A percentile compares a stretch with the other conserved stretches of the same genome.
Conservation (phyloP, 192 early-diverging fungal species). For the Coemansia sp. region DNA sequence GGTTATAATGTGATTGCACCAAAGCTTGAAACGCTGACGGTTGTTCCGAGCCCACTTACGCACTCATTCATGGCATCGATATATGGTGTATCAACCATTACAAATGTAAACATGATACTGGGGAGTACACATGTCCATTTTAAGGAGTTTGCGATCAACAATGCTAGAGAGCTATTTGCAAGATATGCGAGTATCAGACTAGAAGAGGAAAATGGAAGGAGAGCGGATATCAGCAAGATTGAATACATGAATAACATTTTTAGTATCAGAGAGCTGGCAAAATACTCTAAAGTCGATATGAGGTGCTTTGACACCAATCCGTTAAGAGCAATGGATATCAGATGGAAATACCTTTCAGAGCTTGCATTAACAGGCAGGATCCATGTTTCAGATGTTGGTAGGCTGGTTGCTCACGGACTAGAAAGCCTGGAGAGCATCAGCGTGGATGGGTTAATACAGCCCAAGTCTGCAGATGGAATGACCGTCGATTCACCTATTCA, state of each 20-base stretch:
- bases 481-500: too few relatives aligned
- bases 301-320: background rate
- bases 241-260: background rate
- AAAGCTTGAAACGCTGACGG: background rate
- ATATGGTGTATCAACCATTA: background rate
- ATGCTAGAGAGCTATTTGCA: background rate
- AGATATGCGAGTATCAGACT: background rate
- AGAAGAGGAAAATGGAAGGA: background rate
- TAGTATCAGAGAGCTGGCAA: background rate
- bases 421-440: too few relatives aligned
- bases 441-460: too few relatives aligned
- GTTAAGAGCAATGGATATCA: background rate
- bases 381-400: too few relatives aligned
- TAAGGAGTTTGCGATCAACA: background rate
- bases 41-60: background rate
- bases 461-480: too few relatives aligned
- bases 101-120: background rate
- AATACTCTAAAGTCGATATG: background rate
- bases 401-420: too few relatives aligned
- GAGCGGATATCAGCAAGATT: background rate
- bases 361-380: too few relatives aligned
- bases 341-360: background rate
- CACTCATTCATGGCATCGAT: background rate
- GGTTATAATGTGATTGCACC: background rate
- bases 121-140: too few relatives aligned